Percentiles rank a stretch among this genome's conserved stretches.
Evolutionary conservation across 805 yeast genomes (phyloP).

Genomic region (Isabelozyma heimii): DNA sequence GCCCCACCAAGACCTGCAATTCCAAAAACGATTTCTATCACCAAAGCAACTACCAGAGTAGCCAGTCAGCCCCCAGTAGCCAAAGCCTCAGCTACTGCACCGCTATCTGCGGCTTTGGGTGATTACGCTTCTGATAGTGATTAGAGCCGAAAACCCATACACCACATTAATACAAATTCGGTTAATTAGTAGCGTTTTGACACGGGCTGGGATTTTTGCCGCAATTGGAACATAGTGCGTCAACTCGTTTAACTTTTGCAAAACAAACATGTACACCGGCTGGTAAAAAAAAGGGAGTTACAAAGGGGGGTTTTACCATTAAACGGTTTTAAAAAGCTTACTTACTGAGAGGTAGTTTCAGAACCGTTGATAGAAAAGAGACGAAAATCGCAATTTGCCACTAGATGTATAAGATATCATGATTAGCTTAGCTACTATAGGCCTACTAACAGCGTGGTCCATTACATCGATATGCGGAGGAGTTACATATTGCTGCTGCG

Average conservation of each 20-base stretch:
- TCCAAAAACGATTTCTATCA: too few relatives aligned
- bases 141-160: background rate
- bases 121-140: background rate
- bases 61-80: too few relatives aligned
- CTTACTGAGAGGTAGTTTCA: too few relatives aligned
- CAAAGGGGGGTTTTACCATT: background rate
- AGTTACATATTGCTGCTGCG: background rate
- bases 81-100: background rate
- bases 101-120: background rate
- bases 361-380: too few relatives aligned
- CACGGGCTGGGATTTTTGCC: background rate
- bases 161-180: background rate
- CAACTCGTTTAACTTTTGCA: background rate
- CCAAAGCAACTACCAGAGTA: too few relatives aligned
- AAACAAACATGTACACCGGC: background rate
- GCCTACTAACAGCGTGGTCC: background rate
- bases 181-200: background rate
- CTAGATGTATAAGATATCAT: background rate
- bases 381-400: too few relatives aligned
- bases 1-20: background rate
- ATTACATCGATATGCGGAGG: background rate
- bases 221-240: background rate
- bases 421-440: background rate
- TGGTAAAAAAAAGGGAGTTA: background rate
- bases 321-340: too few relatives aligned